Evolutionary conservation across 148 eudicot genomes (phyloP), one percentile per base, ranked within the genome.

Genomic region (Fagopyrum tataricum): DNA sequence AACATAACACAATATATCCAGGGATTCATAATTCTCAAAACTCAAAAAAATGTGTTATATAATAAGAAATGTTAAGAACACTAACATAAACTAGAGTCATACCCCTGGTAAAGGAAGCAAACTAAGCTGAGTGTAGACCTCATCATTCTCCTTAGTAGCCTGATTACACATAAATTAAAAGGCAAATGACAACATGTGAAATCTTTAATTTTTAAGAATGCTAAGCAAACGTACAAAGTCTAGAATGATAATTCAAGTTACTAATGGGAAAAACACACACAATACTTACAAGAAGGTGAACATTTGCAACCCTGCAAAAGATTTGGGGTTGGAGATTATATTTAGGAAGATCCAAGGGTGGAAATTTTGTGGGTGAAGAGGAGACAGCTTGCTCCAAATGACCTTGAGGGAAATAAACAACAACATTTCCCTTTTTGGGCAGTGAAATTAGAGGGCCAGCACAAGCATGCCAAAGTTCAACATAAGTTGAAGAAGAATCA

Each of bases 91-190:
- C 13, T 47, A 39, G 26, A 70, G 73, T 7, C 81, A 67, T 77
- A 91, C 93, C 89, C 87, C 87, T 72, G 89, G 81, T 66, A 88
- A 66, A 74, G 97, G 92, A 26, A 90, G 87, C 5, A 92, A 82
- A 80, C 78, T 84, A 73, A 92, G 85, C 83, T 88, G 88, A 42
- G 88, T 86, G 72, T 89, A 92, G 42, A 89, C 90, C 86, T 92
- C 97, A 85, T 92, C 97, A 88, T 85, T 90, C 76, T 92, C 95
- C 90, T 84, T 92, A 73, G 88, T 90, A 64, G 90, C 97, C 95
- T 92, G 78, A 80, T 66, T 18, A 53, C 75, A 80, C 43, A 58
- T 31, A 67, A 24, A 70, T 47, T 74, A 40, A 14, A 68, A n/a
- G 15, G 51, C 66, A 41, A 75, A 15, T 8, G 56, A 64, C 51